Evolutionary conservation across 805 yeast species (phyloP), one percentile per base, ranked within the genome.

Genomic region (Candida takata): DNA sequence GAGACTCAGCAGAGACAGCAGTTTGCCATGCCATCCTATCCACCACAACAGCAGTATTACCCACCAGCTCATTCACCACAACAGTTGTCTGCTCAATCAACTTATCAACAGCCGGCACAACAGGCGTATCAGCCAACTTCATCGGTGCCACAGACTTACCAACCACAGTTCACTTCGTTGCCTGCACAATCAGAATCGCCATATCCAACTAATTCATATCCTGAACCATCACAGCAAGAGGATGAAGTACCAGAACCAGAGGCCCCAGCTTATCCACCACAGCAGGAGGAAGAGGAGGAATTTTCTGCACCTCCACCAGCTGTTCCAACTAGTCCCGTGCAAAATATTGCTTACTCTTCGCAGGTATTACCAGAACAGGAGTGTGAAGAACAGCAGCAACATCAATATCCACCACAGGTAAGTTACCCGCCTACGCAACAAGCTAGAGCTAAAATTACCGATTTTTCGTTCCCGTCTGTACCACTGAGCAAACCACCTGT

Each of bases 401-500:
- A n/a, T n/a, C n/a, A n/a, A n/a, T n/a, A n/a, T n/a, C n/a, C n/a
- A n/a, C n/a, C n/a, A n/a, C n/a, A n/a, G n/a, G n/a, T n/a, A n/a
- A n/a, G n/a, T n/a, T n/a, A n/a, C n/a, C n/a, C n/a, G n/a, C n/a
- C n/a, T n/a, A n/a, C 19, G 18, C 53, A 31, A 27, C 35, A 35
- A 11, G 13, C 18, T 23, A 25, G 8, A 13, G 31, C 33, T 8
- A 41, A 45, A 27, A 54, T 64, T 15, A 64, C 68, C 1, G 57
- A 57, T 32, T 55, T 56, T 39, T 51, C 61, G 34, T 65, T 65
- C 41, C 70, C 70, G 21, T 57, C 63, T 17, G 69, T 65, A 4
- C 70, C 70, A 3, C 41, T 54, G 10, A 50, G 47, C 14, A 62
- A 53, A 27, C 43, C 43, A 8, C 48, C 48, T 4, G 41, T 33